Evolutionary conservation across 225 moss, liverwort and hornwort species (phyloP).

Genomic region (Polytrichum formosum): DNA sequence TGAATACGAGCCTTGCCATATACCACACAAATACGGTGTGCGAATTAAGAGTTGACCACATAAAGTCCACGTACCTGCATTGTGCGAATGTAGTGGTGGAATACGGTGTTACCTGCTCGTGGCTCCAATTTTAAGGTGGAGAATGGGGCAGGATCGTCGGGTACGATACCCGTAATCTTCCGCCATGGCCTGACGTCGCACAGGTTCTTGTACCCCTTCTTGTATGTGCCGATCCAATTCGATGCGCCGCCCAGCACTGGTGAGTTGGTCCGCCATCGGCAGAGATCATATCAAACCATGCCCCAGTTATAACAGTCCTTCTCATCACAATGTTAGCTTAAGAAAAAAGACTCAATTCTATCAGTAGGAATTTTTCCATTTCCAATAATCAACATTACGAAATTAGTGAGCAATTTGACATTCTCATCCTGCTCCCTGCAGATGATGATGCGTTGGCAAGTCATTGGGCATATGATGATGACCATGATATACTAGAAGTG

Average conservation of each 20-base stretch:
- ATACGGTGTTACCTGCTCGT: slow-evolving; percentile 26
- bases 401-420: not conserved
- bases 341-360: not conserved
- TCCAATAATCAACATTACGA: not conserved
- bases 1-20: too few species aligned
- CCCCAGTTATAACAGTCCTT: slow-evolving; percentile 2
- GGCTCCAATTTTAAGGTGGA: slow-evolving; percentile 44
- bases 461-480: too few species aligned
- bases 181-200: slow-evolving; percentile 35
- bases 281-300: slow-evolving; percentile 19
- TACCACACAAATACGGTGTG: too few species aligned
- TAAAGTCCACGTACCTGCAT: too few species aligned
- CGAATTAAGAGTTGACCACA: too few species aligned
- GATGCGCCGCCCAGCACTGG: slow-evolving; percentile 40
- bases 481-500: too few species aligned
- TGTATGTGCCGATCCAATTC: slow-evolving; percentile 44
- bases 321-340: not conserved
- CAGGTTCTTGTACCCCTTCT: slow-evolving; percentile 27
- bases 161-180: slow-evolving; percentile 4
- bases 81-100: too few species aligned
- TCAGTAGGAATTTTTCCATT: slow-evolving; percentile 12
- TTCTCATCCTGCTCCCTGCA: not conserved
- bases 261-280: not conserved
- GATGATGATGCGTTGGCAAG: too few species aligned
- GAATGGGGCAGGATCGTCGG: slow-evolving; percentile 31